Evolutionary conservation across 2,329 filamentous ascomycete genomes (phyloP).

Genomic region (Dothideomycetes sp.): DNA sequence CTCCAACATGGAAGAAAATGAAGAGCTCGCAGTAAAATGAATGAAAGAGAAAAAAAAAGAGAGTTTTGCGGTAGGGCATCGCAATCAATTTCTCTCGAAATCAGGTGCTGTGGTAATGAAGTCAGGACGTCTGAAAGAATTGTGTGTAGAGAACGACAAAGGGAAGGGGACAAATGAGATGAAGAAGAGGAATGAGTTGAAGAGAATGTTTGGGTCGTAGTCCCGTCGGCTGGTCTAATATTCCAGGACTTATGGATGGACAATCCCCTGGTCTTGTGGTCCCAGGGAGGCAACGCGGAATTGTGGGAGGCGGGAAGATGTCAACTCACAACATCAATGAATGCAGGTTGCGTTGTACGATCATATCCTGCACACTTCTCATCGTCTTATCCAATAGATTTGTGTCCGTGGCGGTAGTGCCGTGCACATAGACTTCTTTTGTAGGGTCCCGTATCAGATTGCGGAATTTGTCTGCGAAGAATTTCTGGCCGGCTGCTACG

Average conservation of each 20-base stretch:
- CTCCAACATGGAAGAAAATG: no score
- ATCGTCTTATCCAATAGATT: constrained; percentile 44
- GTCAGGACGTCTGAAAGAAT: no score
- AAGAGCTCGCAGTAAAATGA: not conserved
- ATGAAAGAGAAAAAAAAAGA: not conserved
- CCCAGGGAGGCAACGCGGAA: not conserved
- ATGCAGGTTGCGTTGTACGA: constrained; percentile 44
- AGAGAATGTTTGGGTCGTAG: no score
- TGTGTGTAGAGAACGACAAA: no score
- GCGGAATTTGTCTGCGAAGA: constrained; percentile 43
- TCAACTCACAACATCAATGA: constrained; percentile 36
- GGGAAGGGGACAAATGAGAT: no score
- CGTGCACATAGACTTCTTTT: constrained; percentile 45
- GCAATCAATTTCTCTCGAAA: not conserved
- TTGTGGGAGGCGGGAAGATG: not conserved
- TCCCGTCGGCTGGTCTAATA: not conserved
- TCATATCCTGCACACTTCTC: constrained; percentile 46
- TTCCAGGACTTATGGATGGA: not conserved
- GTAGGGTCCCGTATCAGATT: constrained; percentile 41
- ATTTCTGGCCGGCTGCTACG: constrained; percentile 40
- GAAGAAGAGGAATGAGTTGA: no score
- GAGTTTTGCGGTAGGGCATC: not conserved
- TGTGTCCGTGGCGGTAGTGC: constrained; percentile 45
- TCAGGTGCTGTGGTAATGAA: no score
- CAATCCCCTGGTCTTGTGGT: not conserved